Base-by-base conservation (phyloP, 176 grass and related monocot species). In the Raddia distichophylla region DNA sequence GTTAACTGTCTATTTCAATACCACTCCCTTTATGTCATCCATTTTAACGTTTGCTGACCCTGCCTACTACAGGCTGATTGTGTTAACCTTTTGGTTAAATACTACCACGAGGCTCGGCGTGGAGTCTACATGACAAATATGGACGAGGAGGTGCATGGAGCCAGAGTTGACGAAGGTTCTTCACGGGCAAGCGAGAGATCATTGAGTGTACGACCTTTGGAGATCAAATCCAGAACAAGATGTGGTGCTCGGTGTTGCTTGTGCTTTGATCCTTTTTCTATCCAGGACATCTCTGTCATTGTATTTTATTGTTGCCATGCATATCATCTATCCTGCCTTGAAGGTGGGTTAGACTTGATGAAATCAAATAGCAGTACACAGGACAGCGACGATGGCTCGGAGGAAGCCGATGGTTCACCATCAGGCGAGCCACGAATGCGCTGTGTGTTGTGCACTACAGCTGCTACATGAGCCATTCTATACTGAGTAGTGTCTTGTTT, bases 231-330 rank as follows among this genome's bases (percentile, higher is more conserved):
- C 43, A 99, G 88, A 80, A 95, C 96, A 1, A 93, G 93, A 65
- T 92, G 96, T 19, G 87, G 93, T 6, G 87, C 90, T 69, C 81
- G 92, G 47, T 99, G 96, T 72, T 99, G 96, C 75, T 66, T 99
- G 64, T 99, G 96, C 78, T 93, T 99, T 20, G 96, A 99, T 69
- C 96, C 96, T 61, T 80, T 95, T 64, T 85, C 91, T 7, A 91
- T 88, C 27, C 90, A 95, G 81, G 89, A 80, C 69, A 63, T 99
- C 40, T 95, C 90, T 18, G 87, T 91, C 17, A 88, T 99, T 8
- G 76, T 93, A 42, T 99, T 99, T 87, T 99, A 90, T 71, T 99
- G 96, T 86, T 99, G 96, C 62, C 96, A 99, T 57, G 88, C 90
- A 5, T 99, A 99, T 67, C 96, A 99, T 63, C 79, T 85, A 50